Percentiles rank a stretch among this genome's conserved stretches.
phyloP scores from a whole-genome alignment of 2,329 filamentous ascomycete species.

The Tricladium varicosporioides region DNA sequence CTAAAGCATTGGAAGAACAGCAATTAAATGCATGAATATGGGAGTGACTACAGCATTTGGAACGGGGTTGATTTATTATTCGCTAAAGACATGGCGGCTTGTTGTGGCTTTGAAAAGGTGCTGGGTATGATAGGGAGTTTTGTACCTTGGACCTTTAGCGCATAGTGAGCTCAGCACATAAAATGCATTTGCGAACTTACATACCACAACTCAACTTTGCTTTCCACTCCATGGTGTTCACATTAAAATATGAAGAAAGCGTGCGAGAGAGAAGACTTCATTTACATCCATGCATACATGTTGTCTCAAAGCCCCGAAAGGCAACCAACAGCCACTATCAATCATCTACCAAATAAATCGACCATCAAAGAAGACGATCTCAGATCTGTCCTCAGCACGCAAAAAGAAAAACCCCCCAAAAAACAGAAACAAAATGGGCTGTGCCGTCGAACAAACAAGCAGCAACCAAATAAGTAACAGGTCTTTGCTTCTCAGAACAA shows the following conservation, averaged over 20 bases:
- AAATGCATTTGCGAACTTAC: background rate
- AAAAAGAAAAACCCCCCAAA: too few relatives aligned
- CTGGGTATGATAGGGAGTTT: background rate
- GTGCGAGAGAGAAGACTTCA: background rate
- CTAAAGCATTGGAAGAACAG: background rate
- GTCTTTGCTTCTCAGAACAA: background rate
- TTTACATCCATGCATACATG: slow-evolving; percentile 3
- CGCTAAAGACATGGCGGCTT: background rate
- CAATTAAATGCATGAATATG: background rate
- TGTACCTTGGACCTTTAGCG: background rate
- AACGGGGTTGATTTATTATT: background rate
- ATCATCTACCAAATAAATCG: slow-evolving; percentile 2
- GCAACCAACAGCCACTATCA: background rate
- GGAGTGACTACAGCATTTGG: background rate
- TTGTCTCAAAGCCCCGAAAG: background rate
- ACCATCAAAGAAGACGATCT: slow-evolving; percentile 4
- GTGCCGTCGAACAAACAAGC: background rate
- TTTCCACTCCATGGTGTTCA: background rate
- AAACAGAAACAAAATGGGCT: background rate
- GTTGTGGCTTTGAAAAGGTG: background rate
- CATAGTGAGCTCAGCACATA: background rate
- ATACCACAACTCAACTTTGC: background rate
- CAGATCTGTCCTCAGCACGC: slow-evolving; percentile 3
- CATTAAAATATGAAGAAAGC: too few relatives aligned
- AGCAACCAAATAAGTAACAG: background rate